Evolutionary conservation across 1,139 yeast genomes (phyloP).

Genomic region (Eremothecium cymbalariae): DNA sequence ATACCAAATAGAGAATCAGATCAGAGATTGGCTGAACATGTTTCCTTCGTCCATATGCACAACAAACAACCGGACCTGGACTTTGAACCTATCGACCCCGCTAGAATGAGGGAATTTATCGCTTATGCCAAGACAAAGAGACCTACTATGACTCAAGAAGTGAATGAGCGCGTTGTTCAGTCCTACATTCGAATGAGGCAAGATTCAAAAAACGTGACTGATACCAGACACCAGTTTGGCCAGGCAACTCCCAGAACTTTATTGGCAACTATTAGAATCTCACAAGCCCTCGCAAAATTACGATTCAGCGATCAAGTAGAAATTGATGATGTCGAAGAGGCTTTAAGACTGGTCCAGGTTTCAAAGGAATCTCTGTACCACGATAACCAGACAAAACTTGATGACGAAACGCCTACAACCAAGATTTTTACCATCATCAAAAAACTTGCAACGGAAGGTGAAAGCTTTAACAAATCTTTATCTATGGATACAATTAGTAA

Average conservation of each 20-base stretch:
- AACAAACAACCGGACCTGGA: constrained; percentile 75
- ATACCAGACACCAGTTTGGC: constrained; percentile 69
- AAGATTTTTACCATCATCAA: constrained; percentile 49
- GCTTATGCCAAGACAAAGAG: constrained; percentile 78
- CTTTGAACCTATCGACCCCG: constrained; percentile 68
- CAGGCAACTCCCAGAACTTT: constrained; percentile 95
- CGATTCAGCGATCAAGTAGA: constrained; percentile 69
- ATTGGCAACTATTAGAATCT: constrained; percentile 80
- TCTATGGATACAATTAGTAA: constrained; percentile 54
- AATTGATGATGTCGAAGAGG: constrained; percentile 87
- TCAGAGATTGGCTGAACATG: constrained; percentile 84
- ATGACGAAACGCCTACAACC: constrained; percentile 51
- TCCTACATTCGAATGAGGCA: constrained; percentile 88
- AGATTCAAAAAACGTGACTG: constrained; percentile 72
- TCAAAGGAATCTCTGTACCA: constrained; percentile 73
- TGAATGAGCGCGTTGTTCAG: constrained; percentile 81
- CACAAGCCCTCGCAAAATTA: constrained; percentile 90
- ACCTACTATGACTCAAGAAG: constrained; percentile 80
- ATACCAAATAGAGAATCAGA: constrained; percentile 74
- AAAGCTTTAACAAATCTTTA: constrained; percentile 36
- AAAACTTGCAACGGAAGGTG: constrained; percentile 32
- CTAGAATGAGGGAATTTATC: constrained; percentile 78
- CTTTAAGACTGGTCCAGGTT: constrained; percentile 75
- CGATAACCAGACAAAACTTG: constrained; percentile 42
- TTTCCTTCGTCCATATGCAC: constrained; percentile 92